Conservation (phyloP, 2,329 filamentous ascomycete genomes). For the Aspergillus sp. region DNA sequence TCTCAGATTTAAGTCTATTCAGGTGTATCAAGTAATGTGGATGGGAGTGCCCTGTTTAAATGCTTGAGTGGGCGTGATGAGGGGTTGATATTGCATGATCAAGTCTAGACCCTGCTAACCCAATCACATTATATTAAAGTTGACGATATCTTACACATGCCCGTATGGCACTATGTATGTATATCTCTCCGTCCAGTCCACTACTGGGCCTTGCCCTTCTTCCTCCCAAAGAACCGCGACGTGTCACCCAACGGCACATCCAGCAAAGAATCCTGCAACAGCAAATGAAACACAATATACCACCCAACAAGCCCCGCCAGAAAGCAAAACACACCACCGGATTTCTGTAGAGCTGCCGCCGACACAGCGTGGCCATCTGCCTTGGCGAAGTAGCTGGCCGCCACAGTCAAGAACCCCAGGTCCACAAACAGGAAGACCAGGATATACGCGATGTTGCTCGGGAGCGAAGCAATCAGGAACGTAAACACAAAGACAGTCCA, state of each 20-base stretch:
- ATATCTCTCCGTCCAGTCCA: no score
- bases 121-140: no score
- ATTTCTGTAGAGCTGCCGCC: not conserved
- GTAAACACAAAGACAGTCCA: not conserved
- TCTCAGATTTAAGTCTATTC: no score
- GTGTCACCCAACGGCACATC: conserved; percentile 6
- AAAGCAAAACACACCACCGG: conserved; percentile 1
- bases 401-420: conserved; percentile 5
- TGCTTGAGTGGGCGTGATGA: no score
- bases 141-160: no score
- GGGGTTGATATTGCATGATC: no score
- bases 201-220: not conserved
- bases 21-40: no score
- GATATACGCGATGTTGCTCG: not conserved
- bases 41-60: no score
- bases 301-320: not conserved
- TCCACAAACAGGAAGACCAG: not conserved
- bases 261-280: conserved; percentile 2
- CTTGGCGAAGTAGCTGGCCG: not conserved
- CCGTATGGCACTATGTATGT: no score
- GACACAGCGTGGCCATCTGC: conserved; percentile 3
- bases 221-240: not conserved
- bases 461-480: not conserved
- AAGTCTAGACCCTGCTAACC: no score
- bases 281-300: conserved; percentile 4